A percentile compares a stretch with the other conserved stretches of the same genome.
Conservation (phyloP, 2,329 filamentous ascomycete species). For the Xylariomycetidae sp. region DNA sequence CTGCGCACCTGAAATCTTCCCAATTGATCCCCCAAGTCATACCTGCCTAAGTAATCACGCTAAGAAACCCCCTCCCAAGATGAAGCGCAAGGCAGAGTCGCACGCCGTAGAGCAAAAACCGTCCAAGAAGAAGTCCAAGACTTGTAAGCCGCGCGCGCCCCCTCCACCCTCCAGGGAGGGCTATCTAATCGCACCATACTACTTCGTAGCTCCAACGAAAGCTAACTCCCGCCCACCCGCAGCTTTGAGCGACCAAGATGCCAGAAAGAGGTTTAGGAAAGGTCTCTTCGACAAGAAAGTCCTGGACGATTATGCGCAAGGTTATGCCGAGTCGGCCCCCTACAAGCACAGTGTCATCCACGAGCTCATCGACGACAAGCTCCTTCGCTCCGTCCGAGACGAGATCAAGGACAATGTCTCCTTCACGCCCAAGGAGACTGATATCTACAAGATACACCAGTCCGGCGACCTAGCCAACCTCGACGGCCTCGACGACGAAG, state of each 20-base stretch:
- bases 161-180: constrained; percentile 1
- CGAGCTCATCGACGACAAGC: constrained; percentile 69
- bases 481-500: constrained; percentile 84
- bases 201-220: background rate
- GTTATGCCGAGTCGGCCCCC: constrained; percentile 60
- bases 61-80: no score
- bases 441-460: constrained; percentile 99
- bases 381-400: constrained; percentile 79
- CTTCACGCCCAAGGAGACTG: constrained; percentile 97
- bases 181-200: background rate
- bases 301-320: constrained; percentile 53
- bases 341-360: constrained; percentile 94
- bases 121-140: constrained; percentile 49
- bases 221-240: constrained; percentile 1
- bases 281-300: constrained; percentile 60
- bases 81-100: constrained; percentile 58
- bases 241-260: constrained; percentile 46
- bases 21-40: no score
- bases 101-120: constrained; percentile 38
- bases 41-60: no score
- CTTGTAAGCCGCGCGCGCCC: constrained; percentile 25
- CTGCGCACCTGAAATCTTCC: no score
- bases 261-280: constrained; percentile 56
- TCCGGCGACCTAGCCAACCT: constrained; percentile 96
- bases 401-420: constrained; percentile 89